Evolutionary conservation across 2,329 filamentous ascomycete species (phyloP), one percentile per base, ranked within the genome.

Genomic region (Colletotrichum spaethianum): DNA sequence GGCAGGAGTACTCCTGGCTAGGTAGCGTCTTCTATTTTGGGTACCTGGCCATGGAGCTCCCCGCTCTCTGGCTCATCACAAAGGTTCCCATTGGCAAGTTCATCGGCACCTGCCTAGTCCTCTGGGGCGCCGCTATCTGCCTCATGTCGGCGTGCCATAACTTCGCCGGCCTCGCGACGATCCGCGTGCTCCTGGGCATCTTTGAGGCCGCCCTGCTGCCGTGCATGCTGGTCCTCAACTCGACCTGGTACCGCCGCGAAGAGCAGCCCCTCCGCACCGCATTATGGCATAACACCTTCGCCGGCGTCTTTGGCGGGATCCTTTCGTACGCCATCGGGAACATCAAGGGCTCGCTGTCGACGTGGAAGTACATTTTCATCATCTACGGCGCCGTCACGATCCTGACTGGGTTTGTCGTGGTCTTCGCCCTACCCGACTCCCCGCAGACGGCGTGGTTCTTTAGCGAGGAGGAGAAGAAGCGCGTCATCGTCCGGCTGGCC

Each of bases 401-500:
- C 31, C 65, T 86, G 8, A 88, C 88, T 0, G 86, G 86, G 0
- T 90, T 90, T 0, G 75, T 92, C n/a, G 82, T 91, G 1, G 92
- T 90, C 80, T 89, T 85, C 83, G 84, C 83, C 55, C 83, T 93
- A 31, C 72, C 50, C 6, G 89, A 91, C 77, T 87, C 88, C 76
- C 89, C 91, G 3, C 67, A 48, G 74, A 86, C 92, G 33, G 78
- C 85, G 0, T 87, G 87, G 0, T 87, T 87, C 2, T 66, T 96
- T 40, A 92, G 83, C 6, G 87, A 92, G 61, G 85, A 90, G 55
- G 93, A 96, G 74, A 89, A 90, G 18, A 79, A 90, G 0, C 85
- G 94, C 36, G 92, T 92, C 0, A 83, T 95, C 36, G 93, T 94
- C 74, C 87, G 94, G 0, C 89, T 96, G 6, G 86, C 93, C 0